Evolutionary conservation across 208 protist genomes (phyloP).

Genomic region (Leishmania tarentolae): DNA sequence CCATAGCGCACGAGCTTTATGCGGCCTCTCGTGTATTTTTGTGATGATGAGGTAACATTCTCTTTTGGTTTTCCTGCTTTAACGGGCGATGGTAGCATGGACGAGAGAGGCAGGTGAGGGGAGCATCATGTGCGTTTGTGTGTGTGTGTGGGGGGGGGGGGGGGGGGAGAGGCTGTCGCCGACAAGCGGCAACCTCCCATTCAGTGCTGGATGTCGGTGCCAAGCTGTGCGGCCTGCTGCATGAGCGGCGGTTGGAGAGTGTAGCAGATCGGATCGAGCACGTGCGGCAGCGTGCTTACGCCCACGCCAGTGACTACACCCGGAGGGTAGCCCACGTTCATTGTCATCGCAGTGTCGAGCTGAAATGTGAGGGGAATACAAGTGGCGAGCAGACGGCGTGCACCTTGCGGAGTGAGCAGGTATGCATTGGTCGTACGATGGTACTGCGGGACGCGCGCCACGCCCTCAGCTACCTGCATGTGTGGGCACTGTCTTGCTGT

Average conservation of each 20-base stretch:
- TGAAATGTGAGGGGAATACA: slow-evolving; percentile 85
- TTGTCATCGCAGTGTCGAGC: slow-evolving; percentile 87
- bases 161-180: neutral
- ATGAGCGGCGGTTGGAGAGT: slow-evolving; percentile 86
- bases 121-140: too few species aligned
- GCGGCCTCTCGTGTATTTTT: neutral
- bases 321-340: slow-evolving; percentile 31
- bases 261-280: slow-evolving; percentile 67
- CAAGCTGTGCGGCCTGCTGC: slow-evolving; percentile 56
- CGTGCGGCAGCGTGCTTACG: slow-evolving; percentile 32
- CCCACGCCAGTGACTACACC: neutral
- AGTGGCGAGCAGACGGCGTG: slow-evolving; percentile 47
- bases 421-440: slow-evolving; percentile 89
- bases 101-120: neutral
- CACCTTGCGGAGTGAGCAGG: slow-evolving; percentile 62
- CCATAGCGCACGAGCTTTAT: neutral
- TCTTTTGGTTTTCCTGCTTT: neutral
- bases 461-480: slow-evolving; percentile 32
- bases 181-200: neutral
- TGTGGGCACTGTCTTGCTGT: slow-evolving; percentile 50
- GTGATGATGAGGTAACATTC: neutral
- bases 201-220: slow-evolving; percentile 76
- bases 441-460: slow-evolving; percentile 75
- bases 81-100: neutral
- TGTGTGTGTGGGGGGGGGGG: too few species aligned